Percentiles rank a stretch among this genome's conserved stretches.
Conservation (phyloP, 176 grass and related monocot genomes). For the Rhynchospora breviuscula region DNA sequence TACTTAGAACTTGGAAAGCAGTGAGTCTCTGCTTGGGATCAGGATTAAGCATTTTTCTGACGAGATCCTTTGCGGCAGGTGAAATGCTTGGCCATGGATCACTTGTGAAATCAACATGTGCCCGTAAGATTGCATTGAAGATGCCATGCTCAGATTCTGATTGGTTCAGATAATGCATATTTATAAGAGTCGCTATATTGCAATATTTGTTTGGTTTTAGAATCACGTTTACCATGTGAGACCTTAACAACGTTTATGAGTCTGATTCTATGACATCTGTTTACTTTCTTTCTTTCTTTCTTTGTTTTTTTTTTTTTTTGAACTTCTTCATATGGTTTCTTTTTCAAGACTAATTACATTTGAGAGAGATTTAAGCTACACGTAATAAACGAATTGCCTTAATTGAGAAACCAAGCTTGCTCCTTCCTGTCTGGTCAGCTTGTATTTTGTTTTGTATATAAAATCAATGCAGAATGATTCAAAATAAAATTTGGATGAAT, state of each 20-base stretch:
- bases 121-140: constrained; percentile 65
- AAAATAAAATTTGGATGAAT: not conserved
- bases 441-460: not conserved
- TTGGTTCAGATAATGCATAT: not conserved
- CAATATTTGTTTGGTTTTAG: not conserved
- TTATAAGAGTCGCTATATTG: not conserved
- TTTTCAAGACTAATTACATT: not conserved
- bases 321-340: not conserved
- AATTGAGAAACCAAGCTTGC: not conserved
- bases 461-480: not conserved
- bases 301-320: too few relatives aligned
- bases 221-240: not conserved
- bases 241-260: not conserved
- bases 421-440: not conserved
- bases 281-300: too few relatives aligned
- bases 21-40: constrained; percentile 66
- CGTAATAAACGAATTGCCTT: not conserved
- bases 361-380: not conserved
- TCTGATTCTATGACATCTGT: not conserved
- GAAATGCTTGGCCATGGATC: constrained; percentile 73
- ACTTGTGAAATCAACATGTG: constrained; percentile 46
- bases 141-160: constrained; percentile 59
- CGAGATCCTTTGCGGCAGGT: constrained; percentile 52
- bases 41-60: constrained; percentile 61
- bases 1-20: constrained; percentile 72